These are phyloP conservation scores for Hirsutella thompsonii DNA, from an alignment of 2,329 filamentous ascomycete genomes.

Conservation along the genomic window DNA sequence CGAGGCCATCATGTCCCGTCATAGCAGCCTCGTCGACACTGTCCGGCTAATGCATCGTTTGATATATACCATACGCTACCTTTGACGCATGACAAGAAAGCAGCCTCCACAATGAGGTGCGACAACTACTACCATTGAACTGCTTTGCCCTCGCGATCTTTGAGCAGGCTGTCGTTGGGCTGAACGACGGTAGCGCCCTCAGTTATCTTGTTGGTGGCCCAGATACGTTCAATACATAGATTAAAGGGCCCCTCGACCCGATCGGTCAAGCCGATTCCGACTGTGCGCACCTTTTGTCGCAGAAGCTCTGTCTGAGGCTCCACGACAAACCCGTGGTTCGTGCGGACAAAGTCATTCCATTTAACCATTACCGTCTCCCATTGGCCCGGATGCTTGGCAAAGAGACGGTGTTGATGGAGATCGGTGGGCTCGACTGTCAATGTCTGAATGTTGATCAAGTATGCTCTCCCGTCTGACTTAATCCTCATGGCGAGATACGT, in stretches of 20 bases:
- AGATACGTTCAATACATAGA: conserved; percentile 71
- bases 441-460: conserved; percentile 92
- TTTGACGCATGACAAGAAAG: no score
- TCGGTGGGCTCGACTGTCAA: conserved; percentile 92
- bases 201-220: conserved; percentile 61
- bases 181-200: conserved; percentile 11
- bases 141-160: conserved; percentile 23
- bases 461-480: conserved; percentile 81
- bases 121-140: conserved; percentile 19
- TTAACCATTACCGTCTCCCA: conserved; percentile 95
- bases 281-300: conserved; percentile 68
- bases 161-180: conserved; percentile 15
- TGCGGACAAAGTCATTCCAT: conserved; percentile 88
- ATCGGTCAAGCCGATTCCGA: conserved; percentile 85
- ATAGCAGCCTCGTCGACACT: no score
- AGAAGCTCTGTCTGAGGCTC: conserved; percentile 89
- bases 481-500: conserved; percentile 76
- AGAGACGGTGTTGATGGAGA: conserved; percentile 86
- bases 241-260: conserved; percentile 81
- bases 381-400: conserved; percentile 61
- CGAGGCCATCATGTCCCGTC: no score
- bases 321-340: conserved; percentile 81
- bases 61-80: no score
- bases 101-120: no score
- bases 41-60: no score